Conservation (phyloP, 1,284 basidiomycete genomes). For the Ceraceosorus guamensis region DNA sequence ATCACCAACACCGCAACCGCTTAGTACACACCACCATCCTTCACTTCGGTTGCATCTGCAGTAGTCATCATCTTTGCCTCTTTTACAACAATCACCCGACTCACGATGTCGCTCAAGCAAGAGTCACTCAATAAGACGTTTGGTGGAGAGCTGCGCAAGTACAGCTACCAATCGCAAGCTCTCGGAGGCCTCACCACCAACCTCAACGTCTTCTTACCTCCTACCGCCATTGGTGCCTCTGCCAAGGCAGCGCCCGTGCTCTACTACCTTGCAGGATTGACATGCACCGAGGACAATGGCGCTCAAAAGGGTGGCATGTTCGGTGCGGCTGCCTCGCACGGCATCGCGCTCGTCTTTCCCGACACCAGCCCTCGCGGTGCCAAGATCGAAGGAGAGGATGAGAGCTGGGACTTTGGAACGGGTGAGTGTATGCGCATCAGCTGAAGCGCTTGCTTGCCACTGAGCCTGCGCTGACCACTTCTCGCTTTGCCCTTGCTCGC, state of each 20-base stretch:
- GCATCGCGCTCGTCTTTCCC: conserved; percentile 86
- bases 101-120: conserved; percentile 1
- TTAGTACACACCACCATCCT: too few relatives aligned
- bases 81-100: too few relatives aligned
- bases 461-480: too few relatives aligned
- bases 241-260: conserved; percentile 64
- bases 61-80: too few relatives aligned
- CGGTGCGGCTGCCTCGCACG: conserved; percentile 27
- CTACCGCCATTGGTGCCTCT: conserved; percentile 51
- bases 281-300: conserved; percentile 92
- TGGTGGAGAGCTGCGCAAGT: conserved; percentile 37
- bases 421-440: conserved; percentile 11
- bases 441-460: too few relatives aligned
- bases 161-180: conserved; percentile 54
- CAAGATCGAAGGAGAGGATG: conserved; percentile 72
- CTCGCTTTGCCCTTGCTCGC: too few relatives aligned
- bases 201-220: conserved; percentile 86
- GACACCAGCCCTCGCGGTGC: conserved; percentile 93
- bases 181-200: conserved; percentile 72
- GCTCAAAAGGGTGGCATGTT: conserved; percentile 45
- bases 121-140: conserved; percentile 7
- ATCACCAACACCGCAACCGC: too few relatives aligned
- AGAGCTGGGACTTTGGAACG: conserved; percentile 61
- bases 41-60: too few relatives aligned
- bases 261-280: conserved; percentile 83